Base-by-base conservation (phyloP, 208 protist genomes). In the Crithidia fasciculata region DNA sequence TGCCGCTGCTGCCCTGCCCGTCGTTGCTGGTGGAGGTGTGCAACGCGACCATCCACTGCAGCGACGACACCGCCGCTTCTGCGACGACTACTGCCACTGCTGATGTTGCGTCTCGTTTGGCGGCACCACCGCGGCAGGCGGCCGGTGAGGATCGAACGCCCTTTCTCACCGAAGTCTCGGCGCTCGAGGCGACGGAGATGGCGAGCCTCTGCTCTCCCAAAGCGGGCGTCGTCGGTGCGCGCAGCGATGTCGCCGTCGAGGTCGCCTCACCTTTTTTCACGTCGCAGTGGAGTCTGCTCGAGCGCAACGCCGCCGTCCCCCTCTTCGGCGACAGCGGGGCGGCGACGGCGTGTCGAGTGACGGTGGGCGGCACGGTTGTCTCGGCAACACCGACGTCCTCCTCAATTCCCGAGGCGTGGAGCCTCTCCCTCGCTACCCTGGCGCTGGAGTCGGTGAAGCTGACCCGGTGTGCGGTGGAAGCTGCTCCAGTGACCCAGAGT, bases 21-120 rank as follows among this genome's bases (percentile, higher is more conserved):
- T 67, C 37, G 47, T 55, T 80, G 16, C 63, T 74, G 4, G 61
- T 74, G 39, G 74, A 80, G 56, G 67, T 80, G 16, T 69, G 64
- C 37, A 80, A 80, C 57, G 52, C 65, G 10, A 50, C 53, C 36
- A 28, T 28, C 1, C 55, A 41, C 40, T 65, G 36, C 36, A 28
- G 15, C 7, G 44, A 52, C n/a, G 60, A 15, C 3, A 12, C 15
- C 6, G 41, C 7, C 4, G 36, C 37, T 18, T 6, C 59, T 9
- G 12, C 59, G 10, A 9, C 45, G 13, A n/a, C 44, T 41, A 54
- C 60, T 52, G 6, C 44, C 37, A 15, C 45, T 13, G 45, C 45
- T 13, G 45, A 49, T 13, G 12, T 49, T 8, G 9, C 7, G 45
- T 13, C 45, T 28, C 28, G 28, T 28, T 28, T 28, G 57, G n/a